Evolutionary conservation across 1,284 basidiomycete genomes (phyloP).

Genomic region (Cryptococcus sp.): DNA sequence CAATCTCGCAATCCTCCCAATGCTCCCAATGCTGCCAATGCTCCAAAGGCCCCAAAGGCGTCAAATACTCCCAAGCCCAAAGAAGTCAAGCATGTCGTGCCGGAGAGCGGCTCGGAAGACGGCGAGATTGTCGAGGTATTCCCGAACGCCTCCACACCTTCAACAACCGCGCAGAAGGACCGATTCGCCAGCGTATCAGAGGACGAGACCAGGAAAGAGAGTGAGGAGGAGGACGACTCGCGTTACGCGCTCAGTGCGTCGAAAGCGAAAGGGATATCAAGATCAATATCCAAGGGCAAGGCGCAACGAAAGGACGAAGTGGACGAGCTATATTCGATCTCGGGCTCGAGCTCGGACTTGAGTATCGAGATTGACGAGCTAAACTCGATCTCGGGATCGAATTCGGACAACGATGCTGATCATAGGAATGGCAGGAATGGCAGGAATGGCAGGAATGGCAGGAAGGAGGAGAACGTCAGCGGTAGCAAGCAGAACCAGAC

Average conservation of each 20-base stretch:
- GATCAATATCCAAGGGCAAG: not conserved
- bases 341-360: not conserved
- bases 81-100: not conserved
- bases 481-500: not conserved
- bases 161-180: not conserved
- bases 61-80: not conserved
- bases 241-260: not conserved
- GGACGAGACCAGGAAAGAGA: not conserved
- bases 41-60: not conserved
- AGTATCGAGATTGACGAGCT: not conserved
- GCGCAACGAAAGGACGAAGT: not conserved
- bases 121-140: constrained; percentile 21
- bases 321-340: not conserved
- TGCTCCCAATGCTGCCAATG: not conserved
- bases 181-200: constrained; percentile 8
- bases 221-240: not conserved
- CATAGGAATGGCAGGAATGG: not conserved
- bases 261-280: not conserved
- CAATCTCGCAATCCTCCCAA: not conserved
- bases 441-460: not conserved
- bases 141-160: not conserved
- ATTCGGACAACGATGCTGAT: constrained; percentile 1
- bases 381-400: constrained; percentile 2
- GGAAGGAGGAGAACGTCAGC: not conserved
- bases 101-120: constrained; percentile 6